These are phyloP conservation scores for Sporothrix schenckii DNA, from an alignment of 2,329 filamentous ascomycete genomes.

Conservation along the genomic window DNA sequence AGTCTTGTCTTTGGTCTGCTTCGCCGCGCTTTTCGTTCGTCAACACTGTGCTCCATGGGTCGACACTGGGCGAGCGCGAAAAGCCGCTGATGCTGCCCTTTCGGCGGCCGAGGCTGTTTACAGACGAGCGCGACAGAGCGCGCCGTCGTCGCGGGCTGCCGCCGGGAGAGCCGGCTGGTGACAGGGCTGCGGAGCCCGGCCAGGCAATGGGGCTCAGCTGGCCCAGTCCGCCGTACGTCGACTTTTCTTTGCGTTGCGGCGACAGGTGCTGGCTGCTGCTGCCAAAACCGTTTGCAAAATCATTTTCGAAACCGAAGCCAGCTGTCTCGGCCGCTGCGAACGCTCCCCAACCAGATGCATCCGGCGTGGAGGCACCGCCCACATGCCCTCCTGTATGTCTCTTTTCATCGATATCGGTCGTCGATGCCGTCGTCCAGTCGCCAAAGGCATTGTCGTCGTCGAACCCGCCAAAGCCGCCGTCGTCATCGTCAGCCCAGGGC, in stretches of 20 bases:
- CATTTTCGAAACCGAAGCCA: constrained; percentile 24
- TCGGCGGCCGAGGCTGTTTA: background rate
- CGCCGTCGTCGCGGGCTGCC: constrained; percentile 28
- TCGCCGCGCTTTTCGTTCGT: background rate
- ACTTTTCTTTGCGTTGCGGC: constrained; percentile 42
- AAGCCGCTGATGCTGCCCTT: background rate
- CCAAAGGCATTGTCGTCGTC: constrained; percentile 46
- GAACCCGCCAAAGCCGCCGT: constrained; percentile 30
- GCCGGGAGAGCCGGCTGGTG: constrained; percentile 16
- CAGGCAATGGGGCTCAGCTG: constrained; percentile 48
- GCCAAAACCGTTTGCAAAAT: background rate
- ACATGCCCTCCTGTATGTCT: background rate
- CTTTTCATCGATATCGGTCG: background rate
- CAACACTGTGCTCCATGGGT: background rate
- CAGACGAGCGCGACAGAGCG: constrained; percentile 6
- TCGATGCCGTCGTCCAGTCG: constrained; percentile 43
- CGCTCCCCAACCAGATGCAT: background rate
- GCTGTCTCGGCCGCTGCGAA: background rate
- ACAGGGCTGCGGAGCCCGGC: constrained; percentile 38
- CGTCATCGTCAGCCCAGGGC: constrained; percentile 50
- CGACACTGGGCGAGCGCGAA: constrained; percentile 11
- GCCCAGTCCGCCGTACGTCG: constrained; percentile 33
- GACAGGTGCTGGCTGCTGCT: constrained; percentile 35
- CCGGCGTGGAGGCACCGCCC: background rate
- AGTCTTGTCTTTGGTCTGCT: background rate